phyloP scores from a whole-genome alignment of 2,329 filamentous ascomycete genomes.

The Cyphellophora europaea region DNA sequence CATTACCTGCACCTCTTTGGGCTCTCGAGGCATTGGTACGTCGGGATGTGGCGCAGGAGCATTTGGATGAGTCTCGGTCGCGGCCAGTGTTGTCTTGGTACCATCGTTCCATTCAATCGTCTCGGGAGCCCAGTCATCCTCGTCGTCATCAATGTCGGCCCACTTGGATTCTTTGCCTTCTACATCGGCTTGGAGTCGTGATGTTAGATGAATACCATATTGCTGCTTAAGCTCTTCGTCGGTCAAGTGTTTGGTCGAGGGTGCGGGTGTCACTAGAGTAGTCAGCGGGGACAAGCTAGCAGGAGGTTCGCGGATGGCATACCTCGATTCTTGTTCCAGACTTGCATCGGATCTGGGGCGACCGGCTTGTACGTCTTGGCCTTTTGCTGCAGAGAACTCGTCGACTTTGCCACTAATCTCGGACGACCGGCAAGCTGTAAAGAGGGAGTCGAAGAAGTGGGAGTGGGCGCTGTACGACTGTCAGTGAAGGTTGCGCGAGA shows the following conservation, averaged over 20 bases:
- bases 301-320: too few species aligned
- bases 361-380: constrained; percentile 37
- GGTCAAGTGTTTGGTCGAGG: constrained; percentile 55
- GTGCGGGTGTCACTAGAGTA: constrained; percentile 28
- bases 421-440: constrained; percentile 42
- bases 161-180: constrained; percentile 55
- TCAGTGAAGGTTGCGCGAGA: too few species aligned
- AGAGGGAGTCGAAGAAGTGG: constrained; percentile 28
- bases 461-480: constrained; percentile 27
- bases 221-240: constrained; percentile 61
- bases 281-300: constrained; percentile 21
- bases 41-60: constrained; percentile 9
- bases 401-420: constrained; percentile 55
- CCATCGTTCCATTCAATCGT: constrained; percentile 62
- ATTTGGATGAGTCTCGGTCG: constrained; percentile 24
- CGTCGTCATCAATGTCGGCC: constrained; percentile 62
- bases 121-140: constrained; percentile 56
- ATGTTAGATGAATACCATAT: constrained; percentile 59
- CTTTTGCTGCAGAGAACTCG: constrained; percentile 41
- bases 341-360: constrained; percentile 57
- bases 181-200: constrained; percentile 53
- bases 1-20: constrained; percentile 19
- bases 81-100: constrained; percentile 53
- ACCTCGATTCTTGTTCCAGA: constrained; percentile 62
- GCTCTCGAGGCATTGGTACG: constrained; percentile 13